Percentiles rank a stretch among this genome's conserved stretches.
Evolutionary conservation across 441 rosid genomes (phyloP).

Genomic region (Gossypium davidsonii): DNA sequence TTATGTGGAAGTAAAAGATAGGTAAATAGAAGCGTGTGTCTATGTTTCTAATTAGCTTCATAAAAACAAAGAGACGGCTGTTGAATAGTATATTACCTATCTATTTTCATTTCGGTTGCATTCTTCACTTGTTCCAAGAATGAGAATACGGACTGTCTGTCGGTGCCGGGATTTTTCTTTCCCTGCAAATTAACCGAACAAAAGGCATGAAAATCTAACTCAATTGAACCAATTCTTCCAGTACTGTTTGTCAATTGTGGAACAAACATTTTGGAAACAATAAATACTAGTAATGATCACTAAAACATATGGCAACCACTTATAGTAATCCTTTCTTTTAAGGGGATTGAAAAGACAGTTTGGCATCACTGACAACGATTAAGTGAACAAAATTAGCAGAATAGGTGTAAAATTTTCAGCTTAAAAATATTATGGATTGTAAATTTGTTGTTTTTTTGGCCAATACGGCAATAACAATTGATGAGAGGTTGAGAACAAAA

Average conservation of each 20-base stretch:
- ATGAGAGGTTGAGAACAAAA: not conserved
- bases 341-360: not conserved
- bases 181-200: conserved; percentile 28
- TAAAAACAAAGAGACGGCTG: not conserved
- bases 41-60: not conserved
- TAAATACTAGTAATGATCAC: not conserved
- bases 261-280: not conserved
- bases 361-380: not conserved
- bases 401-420: not conserved
- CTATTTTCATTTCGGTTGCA: conserved; percentile 42
- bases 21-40: not conserved
- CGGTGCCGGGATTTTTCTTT: conserved; percentile 46
- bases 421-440: not conserved
- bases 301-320: not conserved
- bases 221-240: conserved; percentile 1
- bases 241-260: not conserved
- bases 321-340: not conserved
- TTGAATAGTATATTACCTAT: conserved; percentile 26
- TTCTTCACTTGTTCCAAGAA: conserved; percentile 37
- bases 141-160: conserved; percentile 24
- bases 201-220: conserved; percentile 8
- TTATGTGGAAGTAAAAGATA: not conserved
- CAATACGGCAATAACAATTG: not conserved
- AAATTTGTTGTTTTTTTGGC: not conserved
- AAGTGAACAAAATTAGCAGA: not conserved